Evolutionary conservation across 768 basidiomycete species (phyloP), one percentile per base, ranked within the genome.

Genomic region (Amanita fuliginea): DNA sequence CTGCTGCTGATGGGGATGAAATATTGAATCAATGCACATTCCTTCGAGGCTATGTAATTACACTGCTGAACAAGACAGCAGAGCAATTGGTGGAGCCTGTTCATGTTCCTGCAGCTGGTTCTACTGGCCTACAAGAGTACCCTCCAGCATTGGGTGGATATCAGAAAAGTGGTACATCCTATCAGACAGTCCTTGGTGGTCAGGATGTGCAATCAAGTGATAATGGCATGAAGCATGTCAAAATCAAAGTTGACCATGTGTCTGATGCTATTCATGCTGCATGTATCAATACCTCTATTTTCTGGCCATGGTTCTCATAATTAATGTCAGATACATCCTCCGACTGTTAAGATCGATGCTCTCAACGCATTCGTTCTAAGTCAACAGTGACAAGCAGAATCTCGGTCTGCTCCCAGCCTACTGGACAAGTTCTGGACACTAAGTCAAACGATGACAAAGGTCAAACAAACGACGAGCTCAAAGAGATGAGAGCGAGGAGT

Each of bases 1-100:
- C 14, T 44, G 5, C 9, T 18, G 8, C 9, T 30, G 42, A 32
- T 30, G 30, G 9, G n/a, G 35, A 10, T 14, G 42, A 43, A 24
- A 19, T 21, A 16, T 11, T 35, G 14, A 55, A 55, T 39, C 51
- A 53, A 33, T 55, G 47, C 35, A 46, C 34, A 8, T 50, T 55
- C 11, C 18, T 49, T 8, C 37, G 37, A 6, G 54, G 51, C 19
- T 55, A 36, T 47, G 32, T 43, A 7, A 41, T 49, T 10, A 42
- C 10, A 6, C 13, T 55, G 4, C 52, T 16, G 6, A 16, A 49
- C 10, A 42, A 40, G 8, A 4, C 37, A 10, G 52, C n/a, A 45
- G 18, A 42, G 6, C 18, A 19, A n/a, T 8, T 42, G 3, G 42
- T 26, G 16, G 22, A 22, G 3, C 26, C 21, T 28, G 21, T 42